These are phyloP conservation scores for Cornus florida DNA, from an alignment of 148 eudicot species.

Conservation along the genomic window DNA sequence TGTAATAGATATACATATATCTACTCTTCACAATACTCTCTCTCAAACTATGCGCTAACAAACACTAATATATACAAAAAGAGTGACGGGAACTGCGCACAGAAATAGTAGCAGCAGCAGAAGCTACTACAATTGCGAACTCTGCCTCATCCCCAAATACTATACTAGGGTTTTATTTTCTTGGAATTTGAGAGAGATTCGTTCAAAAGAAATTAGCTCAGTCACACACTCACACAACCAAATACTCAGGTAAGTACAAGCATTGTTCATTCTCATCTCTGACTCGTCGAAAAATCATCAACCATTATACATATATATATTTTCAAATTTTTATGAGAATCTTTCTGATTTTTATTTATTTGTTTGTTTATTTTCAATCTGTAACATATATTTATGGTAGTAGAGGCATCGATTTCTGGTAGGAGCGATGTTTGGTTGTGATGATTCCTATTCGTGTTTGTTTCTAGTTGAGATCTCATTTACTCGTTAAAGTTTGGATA, in stretches of 20 bases:
- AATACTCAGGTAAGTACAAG: neutral
- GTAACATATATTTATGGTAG: neutral
- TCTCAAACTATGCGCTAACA: neutral
- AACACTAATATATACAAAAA: neutral
- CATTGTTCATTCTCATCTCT: neutral
- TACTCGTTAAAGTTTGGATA: neutral
- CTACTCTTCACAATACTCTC: neutral
- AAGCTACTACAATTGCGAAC: neutral
- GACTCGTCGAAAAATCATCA: neutral
- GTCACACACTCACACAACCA: neutral
- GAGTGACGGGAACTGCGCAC: constrained; percentile 8
- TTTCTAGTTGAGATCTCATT: neutral
- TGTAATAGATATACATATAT: neutral
- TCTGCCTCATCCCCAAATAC: constrained; percentile 1
- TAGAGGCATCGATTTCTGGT: neutral
- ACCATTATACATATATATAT: neutral
- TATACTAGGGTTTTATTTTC: constrained; percentile 3
- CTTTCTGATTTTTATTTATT: no score
- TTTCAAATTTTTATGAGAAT: neutral
- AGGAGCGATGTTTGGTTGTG: no score
- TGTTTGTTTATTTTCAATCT: no score
- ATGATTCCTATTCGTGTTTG: neutral
- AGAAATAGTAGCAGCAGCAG: neutral
- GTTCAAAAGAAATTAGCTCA: neutral
- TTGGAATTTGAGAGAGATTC: neutral